phyloP scores from a whole-genome alignment of 2,329 filamentous ascomycete genomes.

The Macrophomina tecta region DNA sequence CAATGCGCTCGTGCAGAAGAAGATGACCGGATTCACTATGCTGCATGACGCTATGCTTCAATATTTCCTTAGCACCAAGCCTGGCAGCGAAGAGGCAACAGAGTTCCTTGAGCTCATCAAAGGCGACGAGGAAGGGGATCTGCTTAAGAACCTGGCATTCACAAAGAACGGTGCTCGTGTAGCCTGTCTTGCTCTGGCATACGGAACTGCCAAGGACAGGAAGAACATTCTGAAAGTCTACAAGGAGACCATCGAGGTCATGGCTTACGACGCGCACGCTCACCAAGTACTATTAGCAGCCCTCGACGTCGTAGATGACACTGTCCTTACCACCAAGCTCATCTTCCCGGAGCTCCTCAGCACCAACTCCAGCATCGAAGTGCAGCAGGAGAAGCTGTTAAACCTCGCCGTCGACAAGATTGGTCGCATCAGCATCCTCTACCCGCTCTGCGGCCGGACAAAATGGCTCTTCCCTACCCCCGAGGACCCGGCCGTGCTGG shows the following conservation, averaged over 20 bases:
- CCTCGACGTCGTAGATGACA: conserved; percentile 93
- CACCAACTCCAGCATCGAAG: conserved; percentile 41
- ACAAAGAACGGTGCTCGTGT: conserved; percentile 86
- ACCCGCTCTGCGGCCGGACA: conserved; percentile 72
- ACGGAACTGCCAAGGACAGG: conserved; percentile 89
- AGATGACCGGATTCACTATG: conserved; percentile 95
- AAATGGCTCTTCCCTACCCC: conserved; percentile 65
- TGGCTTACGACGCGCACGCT: conserved; percentile 80
- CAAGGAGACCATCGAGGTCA: conserved; percentile 85
- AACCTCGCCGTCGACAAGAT: conserved; percentile 69
- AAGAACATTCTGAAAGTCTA: conserved; percentile 87
- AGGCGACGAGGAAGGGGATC: conserved; percentile 77
- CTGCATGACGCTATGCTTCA: conserved; percentile 98
- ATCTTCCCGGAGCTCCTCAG: conserved; percentile 85
- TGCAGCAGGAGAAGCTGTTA: conserved; percentile 67
- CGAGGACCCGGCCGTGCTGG: conserved; percentile 67
- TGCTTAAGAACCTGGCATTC: conserved; percentile 95
- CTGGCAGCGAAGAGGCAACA: conserved; percentile 78
- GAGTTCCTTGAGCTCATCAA: conserved; percentile 92
- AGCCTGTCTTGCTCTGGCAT: conserved; percentile 79
- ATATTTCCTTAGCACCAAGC: conserved; percentile 82
- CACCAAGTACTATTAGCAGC: conserved; percentile 83
- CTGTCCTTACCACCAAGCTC: conserved; percentile 81
- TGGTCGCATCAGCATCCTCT: conserved; percentile 72
- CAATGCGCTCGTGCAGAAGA: conserved; percentile 93